Evolutionary conservation across 106 monocot genomes (phyloP), one percentile per base, ranked within the genome.

Genomic region (Xerophyta viscosa): DNA sequence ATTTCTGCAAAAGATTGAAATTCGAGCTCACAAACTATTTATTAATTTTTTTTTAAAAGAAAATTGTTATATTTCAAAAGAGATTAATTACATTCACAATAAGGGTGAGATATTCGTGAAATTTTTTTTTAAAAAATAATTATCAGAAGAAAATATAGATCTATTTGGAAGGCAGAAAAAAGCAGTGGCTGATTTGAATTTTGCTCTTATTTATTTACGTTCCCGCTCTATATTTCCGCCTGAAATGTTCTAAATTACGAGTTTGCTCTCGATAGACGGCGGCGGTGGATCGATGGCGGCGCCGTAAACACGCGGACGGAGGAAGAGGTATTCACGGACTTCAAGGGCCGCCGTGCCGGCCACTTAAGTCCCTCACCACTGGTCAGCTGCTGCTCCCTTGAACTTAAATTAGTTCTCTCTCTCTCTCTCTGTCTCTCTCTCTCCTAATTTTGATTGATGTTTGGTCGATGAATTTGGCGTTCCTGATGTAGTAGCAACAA

Each of bases 401-500:
- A n/a, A n/a, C n/a, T n/a, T n/a, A n/a, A n/a, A n/a, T n/a, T n/a
- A n/a, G n/a, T n/a, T n/a, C n/a, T 18, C 17, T n/a, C 26, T 4
- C 9, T 19, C 15, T 12, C 13, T 39, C 5, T 39, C 3, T 2
- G 10, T 39, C 15, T 15, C 15, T 1, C 15, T 3, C 15, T 10
- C 10, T 39, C 15, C 15, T 1, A 39, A 12, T 39, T 11, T 39
- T 3, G 6, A 12, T 33, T 1, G 31, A 0, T 8, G 2, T 1
- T 54, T 54, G 31, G n/a, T 19, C 31, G 2, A 29, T 19, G 31
- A 31, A 44, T 46, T 33, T 24, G 2, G 14, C 4, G 29, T 77
- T 65, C 46, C 77, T 70, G 11, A 61, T 70, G 6, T 77, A n/a
- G 77, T 56, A 77, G 72, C 15, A 39, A 39, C 46, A 73, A 54